Evolutionary conservation across 257 asterid genomes (phyloP).

Genomic region (Solanum tarapatanum): DNA sequence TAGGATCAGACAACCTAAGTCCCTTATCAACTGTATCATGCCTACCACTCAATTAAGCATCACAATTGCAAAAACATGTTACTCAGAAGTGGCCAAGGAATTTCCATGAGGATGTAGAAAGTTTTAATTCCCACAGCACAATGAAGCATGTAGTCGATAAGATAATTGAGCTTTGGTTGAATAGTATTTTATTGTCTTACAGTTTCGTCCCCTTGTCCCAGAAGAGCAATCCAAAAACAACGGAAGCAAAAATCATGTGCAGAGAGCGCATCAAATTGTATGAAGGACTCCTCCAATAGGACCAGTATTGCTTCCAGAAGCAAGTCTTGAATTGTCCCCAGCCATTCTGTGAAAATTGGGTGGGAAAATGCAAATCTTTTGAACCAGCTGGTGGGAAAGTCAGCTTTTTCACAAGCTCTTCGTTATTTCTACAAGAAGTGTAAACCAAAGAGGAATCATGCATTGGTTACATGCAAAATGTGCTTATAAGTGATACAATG

Average conservation of each 20-base stretch:
- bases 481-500: neutral
- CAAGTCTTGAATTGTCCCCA: slow-evolving; percentile 52
- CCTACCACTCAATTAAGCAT: neutral
- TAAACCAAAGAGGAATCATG: neutral
- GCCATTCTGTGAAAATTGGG: slow-evolving; percentile 28
- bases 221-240: slow-evolving; percentile 29
- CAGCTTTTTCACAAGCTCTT: slow-evolving; percentile 25
- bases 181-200: slow-evolving; percentile 13
- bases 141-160: neutral
- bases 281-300: slow-evolving; percentile 64
- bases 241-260: slow-evolving; percentile 23
- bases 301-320: slow-evolving; percentile 55
- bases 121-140: neutral
- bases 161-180: neutral
- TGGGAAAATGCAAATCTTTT: slow-evolving; percentile 34
- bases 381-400: slow-evolving; percentile 27
- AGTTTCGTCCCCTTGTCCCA: slow-evolving; percentile 39
- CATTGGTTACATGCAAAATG: neutral
- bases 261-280: slow-evolving; percentile 39
- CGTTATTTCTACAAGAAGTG: slow-evolving; percentile 21
- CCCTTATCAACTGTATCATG: neutral
- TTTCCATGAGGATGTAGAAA: neutral
- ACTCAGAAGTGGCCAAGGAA: neutral
- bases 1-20: neutral
- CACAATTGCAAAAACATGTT: neutral